phyloP scores from a whole-genome alignment of 768 basidiomycete genomes.

The Leccinum broughii region DNA sequence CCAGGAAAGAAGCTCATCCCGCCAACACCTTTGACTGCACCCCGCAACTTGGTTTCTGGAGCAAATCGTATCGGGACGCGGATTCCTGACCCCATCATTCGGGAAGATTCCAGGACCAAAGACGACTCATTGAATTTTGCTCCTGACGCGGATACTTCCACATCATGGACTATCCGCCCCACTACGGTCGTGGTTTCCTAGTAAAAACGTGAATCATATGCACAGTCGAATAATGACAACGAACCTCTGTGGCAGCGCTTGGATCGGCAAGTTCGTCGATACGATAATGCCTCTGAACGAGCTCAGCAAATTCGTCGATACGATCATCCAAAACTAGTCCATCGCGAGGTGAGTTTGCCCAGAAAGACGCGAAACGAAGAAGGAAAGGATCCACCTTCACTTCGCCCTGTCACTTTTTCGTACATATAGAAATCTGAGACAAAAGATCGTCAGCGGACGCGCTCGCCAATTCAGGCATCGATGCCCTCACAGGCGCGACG shows the following conservation, averaged over 20 bases:
- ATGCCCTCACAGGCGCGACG: constrained; percentile 56
- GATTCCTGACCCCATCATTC: constrained; percentile 65
- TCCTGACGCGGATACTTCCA: constrained; percentile 53
- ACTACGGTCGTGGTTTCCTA: constrained; percentile 69
- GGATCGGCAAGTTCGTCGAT: constrained; percentile 81
- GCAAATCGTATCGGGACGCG: constrained; percentile 74
- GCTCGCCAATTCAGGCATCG: background rate
- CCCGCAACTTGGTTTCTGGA: constrained; percentile 62
- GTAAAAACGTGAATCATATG: background rate
- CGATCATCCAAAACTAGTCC: constrained; percentile 73
- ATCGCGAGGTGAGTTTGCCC: background rate
- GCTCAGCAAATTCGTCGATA: constrained; percentile 84
- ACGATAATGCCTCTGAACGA: constrained; percentile 67
- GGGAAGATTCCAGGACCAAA: constrained; percentile 80
- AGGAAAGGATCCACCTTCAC: constrained; percentile 57
- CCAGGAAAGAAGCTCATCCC: constrained; percentile 86
- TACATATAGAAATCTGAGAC: constrained; percentile 87
- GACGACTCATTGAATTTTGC: constrained; percentile 74
- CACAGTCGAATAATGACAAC: constrained; percentile 2
- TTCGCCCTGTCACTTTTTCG: constrained; percentile 82
- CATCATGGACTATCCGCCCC: constrained; percentile 72
- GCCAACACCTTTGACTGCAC: constrained; percentile 57
- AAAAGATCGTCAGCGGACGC: constrained; percentile 2
- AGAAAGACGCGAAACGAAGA: background rate
- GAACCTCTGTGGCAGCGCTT: constrained; percentile 51